Percentiles rank a stretch among this genome's conserved stretches.
These are phyloP conservation scores for Pseudomassariella vexata DNA, from an alignment of 2,329 filamentous ascomycete species.

Conservation along the genomic window DNA sequence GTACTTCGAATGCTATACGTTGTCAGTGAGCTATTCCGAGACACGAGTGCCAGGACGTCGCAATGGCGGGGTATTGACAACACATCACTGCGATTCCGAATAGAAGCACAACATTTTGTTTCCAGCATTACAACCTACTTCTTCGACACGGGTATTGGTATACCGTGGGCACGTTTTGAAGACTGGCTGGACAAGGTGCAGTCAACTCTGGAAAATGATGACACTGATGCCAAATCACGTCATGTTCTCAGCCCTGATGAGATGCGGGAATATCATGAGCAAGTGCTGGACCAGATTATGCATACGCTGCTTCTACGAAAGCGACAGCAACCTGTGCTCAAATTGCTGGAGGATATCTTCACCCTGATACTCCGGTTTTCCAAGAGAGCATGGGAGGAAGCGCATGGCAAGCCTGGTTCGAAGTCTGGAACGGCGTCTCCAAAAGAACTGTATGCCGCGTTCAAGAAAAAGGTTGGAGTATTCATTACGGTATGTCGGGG, in stretches of 20 bases:
- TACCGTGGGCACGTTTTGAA: conserved; percentile 69
- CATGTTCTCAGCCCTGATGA: conserved; percentile 54
- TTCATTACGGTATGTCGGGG: conserved; percentile 70
- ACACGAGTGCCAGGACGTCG: conserved; percentile 38
- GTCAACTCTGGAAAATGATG: conserved; percentile 41
- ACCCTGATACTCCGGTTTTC: conserved; percentile 65
- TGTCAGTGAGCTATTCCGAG: conserved; percentile 57
- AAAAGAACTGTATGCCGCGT: conserved; percentile 52
- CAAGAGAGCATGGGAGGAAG: conserved; percentile 37
- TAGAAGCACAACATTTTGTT: conserved; percentile 77
- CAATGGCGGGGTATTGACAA: conserved; percentile 31
- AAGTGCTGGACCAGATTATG: conserved; percentile 69
- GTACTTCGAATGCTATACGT: conserved; percentile 75
- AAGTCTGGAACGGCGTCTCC: conserved; percentile 20
- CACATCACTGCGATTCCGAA: conserved; percentile 54
- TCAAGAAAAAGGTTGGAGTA: conserved; percentile 66
- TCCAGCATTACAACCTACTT: conserved; percentile 69
- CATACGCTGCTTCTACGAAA: conserved; percentile 67
- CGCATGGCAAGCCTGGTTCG: conserved; percentile 26
- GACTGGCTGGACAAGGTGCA: conserved; percentile 60
- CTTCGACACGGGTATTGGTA: conserved; percentile 69
- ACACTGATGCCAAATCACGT: conserved; percentile 14
- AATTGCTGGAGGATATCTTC: conserved; percentile 73
- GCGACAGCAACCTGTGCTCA: conserved; percentile 66
- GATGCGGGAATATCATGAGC: conserved; percentile 65